Evolutionary conservation across 2,329 filamentous ascomycete genomes (phyloP), one percentile per base, ranked within the genome.

Genomic region (Raffaelea ambrosiae): DNA sequence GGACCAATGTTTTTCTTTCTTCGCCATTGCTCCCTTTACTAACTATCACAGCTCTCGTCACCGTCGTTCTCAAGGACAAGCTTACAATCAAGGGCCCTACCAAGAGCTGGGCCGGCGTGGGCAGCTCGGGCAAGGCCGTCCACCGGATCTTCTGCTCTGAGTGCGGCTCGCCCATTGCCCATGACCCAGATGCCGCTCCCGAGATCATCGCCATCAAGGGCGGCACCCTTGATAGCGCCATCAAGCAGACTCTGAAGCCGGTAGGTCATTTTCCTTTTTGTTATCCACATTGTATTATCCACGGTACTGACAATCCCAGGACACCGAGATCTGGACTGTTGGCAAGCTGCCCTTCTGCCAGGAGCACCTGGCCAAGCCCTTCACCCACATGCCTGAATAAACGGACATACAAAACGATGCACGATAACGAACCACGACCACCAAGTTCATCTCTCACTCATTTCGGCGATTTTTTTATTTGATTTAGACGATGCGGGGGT

Each of bases 61-160:
- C 71, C 49, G 78, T 84, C 52, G 80, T 84, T 50, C 77, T 73
- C 61, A 84, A 84, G 69, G 78, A 77, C 59, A 79, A 80, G 65
- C 66, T 85, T 58, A 78, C 67, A 51, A 68, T 84, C 63, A 73
- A 73, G 16, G 81, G 81, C 52, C 79, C 80, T 38, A 69, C 74
- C 65, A 85, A 85, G 76, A 81, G 70, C 62, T 85, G 66, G 64
- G 69, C 77, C 35, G 75, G 79, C 56, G 70, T 67, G 53, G 81
- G 78, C 54, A 70, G 66, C 51, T 83, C 79, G 0, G 81, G 81
- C 60, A 73, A 82, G 46, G 64, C 67, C 49, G 81, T 84, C 53
- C 79, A 83, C 70, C 80, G 81, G 55, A 69, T 83, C 63, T 85
- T 85, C 72, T 85, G 81, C 73, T 68, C 70, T 54, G 79, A 84